Evolutionary conservation across 305 asterid genomes (phyloP).

Genomic region (Lippia alba): DNA sequence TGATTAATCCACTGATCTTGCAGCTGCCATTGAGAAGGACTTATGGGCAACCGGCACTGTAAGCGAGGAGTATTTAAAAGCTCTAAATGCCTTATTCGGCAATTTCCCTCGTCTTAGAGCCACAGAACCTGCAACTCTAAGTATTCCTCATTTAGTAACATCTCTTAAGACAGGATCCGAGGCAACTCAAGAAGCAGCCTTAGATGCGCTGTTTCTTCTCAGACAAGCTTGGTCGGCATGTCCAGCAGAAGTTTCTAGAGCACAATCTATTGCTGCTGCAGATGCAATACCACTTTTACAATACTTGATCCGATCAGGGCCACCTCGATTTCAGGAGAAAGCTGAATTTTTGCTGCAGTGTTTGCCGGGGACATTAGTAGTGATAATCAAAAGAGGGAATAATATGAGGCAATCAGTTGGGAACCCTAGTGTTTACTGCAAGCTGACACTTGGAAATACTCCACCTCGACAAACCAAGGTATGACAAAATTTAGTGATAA

Average conservation of each 20-base stretch:
- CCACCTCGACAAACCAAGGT: constrained; percentile 87
- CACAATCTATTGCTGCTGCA: constrained; percentile 98
- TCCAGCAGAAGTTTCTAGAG: constrained; percentile 97
- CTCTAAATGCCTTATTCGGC: constrained; percentile 90
- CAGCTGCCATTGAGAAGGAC: constrained; percentile 39
- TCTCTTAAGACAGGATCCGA: constrained; percentile 98
- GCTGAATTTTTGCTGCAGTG: constrained; percentile 96
- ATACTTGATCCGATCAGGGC: constrained; percentile 96
- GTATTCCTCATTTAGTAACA: constrained; percentile 95
- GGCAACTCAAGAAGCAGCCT: constrained; percentile 99
- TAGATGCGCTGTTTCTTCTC: constrained; percentile 91
- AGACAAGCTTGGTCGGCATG: constrained; percentile 99
- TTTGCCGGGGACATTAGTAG: constrained; percentile 92
- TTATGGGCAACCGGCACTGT: constrained; percentile 93
- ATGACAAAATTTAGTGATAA: not conserved
- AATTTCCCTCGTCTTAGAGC: constrained; percentile 98
- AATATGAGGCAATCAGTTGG: constrained; percentile 99
- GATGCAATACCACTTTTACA: constrained; percentile 95
- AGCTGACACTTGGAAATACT: constrained; percentile 93
- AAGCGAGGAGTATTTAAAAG: constrained; percentile 91
- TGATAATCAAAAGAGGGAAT: constrained; percentile 90
- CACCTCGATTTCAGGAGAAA: constrained; percentile 99
- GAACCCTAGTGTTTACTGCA: constrained; percentile 92
- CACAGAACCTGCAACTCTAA: constrained; percentile 95
- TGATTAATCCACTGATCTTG: constrained; percentile 1